Conservation (phyloP, 2,329 filamentous ascomycete genomes). For the Metarhizium sp. region DNA sequence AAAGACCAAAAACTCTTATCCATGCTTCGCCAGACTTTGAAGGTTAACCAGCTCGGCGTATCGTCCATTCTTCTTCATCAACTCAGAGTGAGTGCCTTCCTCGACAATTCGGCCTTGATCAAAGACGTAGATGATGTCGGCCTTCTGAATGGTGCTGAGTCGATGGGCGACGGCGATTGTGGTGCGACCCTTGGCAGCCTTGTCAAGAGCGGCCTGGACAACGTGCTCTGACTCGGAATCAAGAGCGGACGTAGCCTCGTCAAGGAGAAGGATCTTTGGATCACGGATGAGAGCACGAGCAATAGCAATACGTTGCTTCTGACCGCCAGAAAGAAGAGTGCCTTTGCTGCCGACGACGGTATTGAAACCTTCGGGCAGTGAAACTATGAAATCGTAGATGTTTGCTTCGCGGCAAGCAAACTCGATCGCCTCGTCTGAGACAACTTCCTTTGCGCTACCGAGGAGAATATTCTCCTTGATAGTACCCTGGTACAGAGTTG, state of each 20-base stretch:
- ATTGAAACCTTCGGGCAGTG: conserved; percentile 74
- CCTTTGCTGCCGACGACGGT: conserved; percentile 85
- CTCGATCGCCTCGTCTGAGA: conserved; percentile 63
- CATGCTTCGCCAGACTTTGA: conserved; percentile 61
- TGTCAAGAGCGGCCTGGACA: conserved; percentile 72
- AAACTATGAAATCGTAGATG: conserved; percentile 86
- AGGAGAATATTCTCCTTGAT: conserved; percentile 86
- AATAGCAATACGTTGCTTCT: conserved; percentile 92
- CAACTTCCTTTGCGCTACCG: conserved; percentile 56
- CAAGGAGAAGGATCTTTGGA: conserved; percentile 75
- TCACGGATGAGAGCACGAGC: conserved; percentile 85
- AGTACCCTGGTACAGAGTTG: conserved; percentile 86
- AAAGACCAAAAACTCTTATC: conserved; percentile 9
- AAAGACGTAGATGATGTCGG: conserved; percentile 94
- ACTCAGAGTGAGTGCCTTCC: conserved; percentile 65
- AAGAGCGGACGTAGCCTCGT: conserved; percentile 71
- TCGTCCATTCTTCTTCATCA: conserved; percentile 60
- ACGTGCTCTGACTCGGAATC: conserved; percentile 72
- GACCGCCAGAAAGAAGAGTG: conserved; percentile 74
- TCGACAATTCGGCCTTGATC: conserved; percentile 83
- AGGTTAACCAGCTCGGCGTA: conserved; percentile 74
- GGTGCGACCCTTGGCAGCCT: conserved; percentile 73
- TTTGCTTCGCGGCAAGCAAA: conserved; percentile 83
- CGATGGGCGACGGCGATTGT: conserved; percentile 93
- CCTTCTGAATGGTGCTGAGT: conserved; percentile 86